Percentiles rank a stretch among this genome's conserved stretches.
Conservation (phyloP, 331 rosid species). For the Quercus lobata region DNA sequence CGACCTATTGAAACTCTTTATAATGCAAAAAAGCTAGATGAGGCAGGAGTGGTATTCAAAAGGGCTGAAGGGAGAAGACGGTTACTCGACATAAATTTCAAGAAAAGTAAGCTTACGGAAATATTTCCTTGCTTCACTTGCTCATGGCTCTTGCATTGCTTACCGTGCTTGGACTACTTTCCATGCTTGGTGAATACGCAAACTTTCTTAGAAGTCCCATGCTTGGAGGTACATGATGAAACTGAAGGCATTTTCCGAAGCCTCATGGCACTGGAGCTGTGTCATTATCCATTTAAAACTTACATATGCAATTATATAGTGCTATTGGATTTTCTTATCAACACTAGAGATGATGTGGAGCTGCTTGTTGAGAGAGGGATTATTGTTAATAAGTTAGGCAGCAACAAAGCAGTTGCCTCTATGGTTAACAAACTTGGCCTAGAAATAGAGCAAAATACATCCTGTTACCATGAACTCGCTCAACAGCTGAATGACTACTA, state of each 20-base stretch:
- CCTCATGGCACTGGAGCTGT: neutral
- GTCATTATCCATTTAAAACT: neutral
- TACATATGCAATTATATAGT: neutral
- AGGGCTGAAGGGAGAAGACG: too few relatives aligned
- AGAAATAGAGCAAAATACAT: neutral
- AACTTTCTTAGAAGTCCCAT: neutral
- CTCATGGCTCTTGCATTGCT: conserved; percentile 6
- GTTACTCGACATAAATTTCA: neutral
- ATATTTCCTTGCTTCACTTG: neutral
- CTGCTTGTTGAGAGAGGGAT: conserved; percentile 6
- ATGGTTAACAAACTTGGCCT: conserved; percentile 9
- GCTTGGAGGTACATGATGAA: too few relatives aligned
- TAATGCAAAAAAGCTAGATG: conserved; percentile 10
- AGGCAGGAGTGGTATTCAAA: conserved; percentile 19
- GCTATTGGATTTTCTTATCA: neutral
- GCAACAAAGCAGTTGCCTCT: neutral
- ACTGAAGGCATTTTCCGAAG: neutral
- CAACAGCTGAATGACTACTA: conserved; percentile 10
- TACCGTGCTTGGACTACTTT: neutral
- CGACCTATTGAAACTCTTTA: neutral
- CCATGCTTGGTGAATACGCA: neutral
- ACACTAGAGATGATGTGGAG: neutral
- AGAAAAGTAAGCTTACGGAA: neutral
- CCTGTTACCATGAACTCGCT: neutral
- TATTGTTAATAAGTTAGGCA: neutral